These are phyloP conservation scores for Yamadazyma ubonensis DNA, from an alignment of 805 yeast genomes.

Conservation along the genomic window DNA sequence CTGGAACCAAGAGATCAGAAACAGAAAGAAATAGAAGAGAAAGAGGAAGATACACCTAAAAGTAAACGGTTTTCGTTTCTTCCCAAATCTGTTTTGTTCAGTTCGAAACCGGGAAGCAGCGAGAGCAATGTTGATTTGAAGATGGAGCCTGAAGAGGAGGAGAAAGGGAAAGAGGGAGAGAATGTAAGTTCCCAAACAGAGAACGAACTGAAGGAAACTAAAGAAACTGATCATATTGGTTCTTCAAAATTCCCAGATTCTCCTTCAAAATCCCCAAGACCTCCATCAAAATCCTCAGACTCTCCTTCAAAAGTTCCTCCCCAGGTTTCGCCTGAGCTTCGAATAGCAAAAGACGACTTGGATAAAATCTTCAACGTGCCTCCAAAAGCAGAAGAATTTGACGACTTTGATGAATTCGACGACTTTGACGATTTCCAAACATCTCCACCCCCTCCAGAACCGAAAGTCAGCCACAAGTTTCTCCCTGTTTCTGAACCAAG, in stretches of 20 bases:
- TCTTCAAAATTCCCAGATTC: not conserved
- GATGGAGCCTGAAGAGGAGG: not conserved
- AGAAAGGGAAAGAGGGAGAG: not conserved
- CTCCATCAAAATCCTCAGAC: no score
- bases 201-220: not conserved
- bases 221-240: not conserved
- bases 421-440: slow-evolving; percentile 25
- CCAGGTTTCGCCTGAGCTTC: slow-evolving; percentile 5
- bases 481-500: slow-evolving; percentile 16
- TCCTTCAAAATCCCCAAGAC: no score
- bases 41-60: not conserved
- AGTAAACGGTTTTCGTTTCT: slow-evolving; percentile 22
- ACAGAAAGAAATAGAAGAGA: not conserved
- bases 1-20: slow-evolving; percentile 4
- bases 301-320: no score
- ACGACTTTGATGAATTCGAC: slow-evolving; percentile 14
- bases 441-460: slow-evolving; percentile 14
- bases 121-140: no score
- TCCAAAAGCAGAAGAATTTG: not conserved
- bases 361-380: slow-evolving; percentile 13
- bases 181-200: not conserved
- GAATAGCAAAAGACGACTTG: slow-evolving; percentile 12
- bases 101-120: not conserved
- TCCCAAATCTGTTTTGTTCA: slow-evolving; percentile 16
- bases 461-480: slow-evolving; percentile 11